Evolutionary conservation across 352 stramenopile species (phyloP), one percentile per base, ranked within the genome.

Genomic region (Aphanomyces euteiches): DNA sequence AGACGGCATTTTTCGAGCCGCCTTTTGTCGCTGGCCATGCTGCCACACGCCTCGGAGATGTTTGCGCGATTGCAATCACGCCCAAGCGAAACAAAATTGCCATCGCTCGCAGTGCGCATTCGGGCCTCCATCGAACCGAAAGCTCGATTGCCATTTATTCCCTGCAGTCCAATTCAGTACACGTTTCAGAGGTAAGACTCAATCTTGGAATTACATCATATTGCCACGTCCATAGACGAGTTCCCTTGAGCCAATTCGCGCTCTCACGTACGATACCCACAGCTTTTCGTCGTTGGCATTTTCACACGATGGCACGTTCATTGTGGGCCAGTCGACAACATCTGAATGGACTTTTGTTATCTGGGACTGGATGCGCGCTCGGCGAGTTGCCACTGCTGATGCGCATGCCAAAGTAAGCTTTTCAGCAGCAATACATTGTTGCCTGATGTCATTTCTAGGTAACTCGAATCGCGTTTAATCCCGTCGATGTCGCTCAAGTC

Each of bases 401-500:
- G 82, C 91, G n/a, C 83, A 92, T 47, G 21, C 59, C 7, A 53
- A 54, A 15, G 59, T 67, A 67, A 6, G 17, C 17, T 17, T 7
- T 6, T 66, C 57, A 5, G 17, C 3, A 6, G 12, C n/a, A 7
- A 36, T 28, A 60, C 2, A 13, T 60, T 28, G 56, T 64, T 12
- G 8, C 21, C 5, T 47, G 7, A 66, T 10, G n/a, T 17, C 8
- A 10, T 19, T 86, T 74, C 66, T 79, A 86, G 37, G 84, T 92
- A 41, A 84, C 84, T 54, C 77, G 85, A 38, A 82, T 92, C 21
- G 82, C 77, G 19, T 93, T 93, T 58, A 93, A 93, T 68, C 65
- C 76, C 17, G 80, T 90, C 47, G 85, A 93, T 66, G 88, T 92
- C 79, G 85, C 82, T 3, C 84, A 93, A 72, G 53, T 93, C 7